phyloP scores from a whole-genome alignment of 495 filamentous ascomycete species.

The Tuber magnatum region DNA sequence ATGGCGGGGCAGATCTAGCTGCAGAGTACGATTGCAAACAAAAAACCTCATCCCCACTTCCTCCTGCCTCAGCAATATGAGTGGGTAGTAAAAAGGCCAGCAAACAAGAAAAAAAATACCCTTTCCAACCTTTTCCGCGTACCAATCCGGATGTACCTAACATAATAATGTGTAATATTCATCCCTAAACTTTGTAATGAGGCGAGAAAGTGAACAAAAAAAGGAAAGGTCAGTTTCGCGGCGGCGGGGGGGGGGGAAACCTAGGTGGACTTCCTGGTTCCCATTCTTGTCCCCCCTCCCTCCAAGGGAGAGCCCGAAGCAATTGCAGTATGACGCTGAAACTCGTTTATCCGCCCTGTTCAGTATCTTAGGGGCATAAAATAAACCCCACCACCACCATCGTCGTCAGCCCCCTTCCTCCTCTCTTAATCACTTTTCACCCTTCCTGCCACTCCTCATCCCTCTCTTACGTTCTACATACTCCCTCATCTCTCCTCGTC shows the following conservation, averaged over 20 bases:
- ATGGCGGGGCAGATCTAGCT: neutral
- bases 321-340: slow-evolving; percentile 23
- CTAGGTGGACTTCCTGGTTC: neutral
- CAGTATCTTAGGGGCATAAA: slow-evolving; percentile 30
- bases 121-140: neutral
- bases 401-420: slow-evolving; percentile 27
- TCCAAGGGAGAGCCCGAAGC: slow-evolving; percentile 26
- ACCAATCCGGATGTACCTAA: slow-evolving; percentile 2
- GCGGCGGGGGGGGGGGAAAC: neutral
- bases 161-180: slow-evolving; percentile 5
- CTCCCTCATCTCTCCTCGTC: slow-evolving; percentile 6
- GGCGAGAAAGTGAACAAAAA: neutral
- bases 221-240: neutral
- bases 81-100: neutral
- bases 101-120: neutral
- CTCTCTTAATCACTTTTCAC: neutral
- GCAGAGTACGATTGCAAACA: neutral
- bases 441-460: slow-evolving; percentile 14
- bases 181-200: neutral
- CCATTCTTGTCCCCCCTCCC: neutral
- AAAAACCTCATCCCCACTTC: slow-evolving; percentile 4
- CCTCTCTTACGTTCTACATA: slow-evolving; percentile 17
- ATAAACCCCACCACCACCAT: slow-evolving; percentile 25
- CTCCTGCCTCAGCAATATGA: neutral
- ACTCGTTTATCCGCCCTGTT: slow-evolving; percentile 29